Conservation (phyloP, 805 yeast species). For the Yarrowia osloensis region DNA sequence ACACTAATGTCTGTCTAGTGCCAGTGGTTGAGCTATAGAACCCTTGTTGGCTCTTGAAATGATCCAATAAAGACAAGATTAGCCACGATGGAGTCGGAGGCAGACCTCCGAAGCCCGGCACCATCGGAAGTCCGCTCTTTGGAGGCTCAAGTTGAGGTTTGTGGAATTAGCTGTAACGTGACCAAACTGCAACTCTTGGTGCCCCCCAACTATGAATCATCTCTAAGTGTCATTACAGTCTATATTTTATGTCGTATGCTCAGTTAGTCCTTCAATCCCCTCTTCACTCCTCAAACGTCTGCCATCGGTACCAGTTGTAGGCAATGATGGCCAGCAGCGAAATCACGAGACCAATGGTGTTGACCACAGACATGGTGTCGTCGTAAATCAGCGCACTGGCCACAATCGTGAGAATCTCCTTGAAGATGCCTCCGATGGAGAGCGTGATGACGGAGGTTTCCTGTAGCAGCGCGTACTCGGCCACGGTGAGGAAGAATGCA, state of each 20-base stretch:
- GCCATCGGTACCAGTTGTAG: constrained; percentile 58
- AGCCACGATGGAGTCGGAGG: too few relatives aligned
- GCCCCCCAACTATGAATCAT: background rate
- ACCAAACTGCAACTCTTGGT: too few relatives aligned
- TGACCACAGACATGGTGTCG: constrained; percentile 67
- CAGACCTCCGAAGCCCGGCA: too few relatives aligned
- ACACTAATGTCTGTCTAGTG: background rate
- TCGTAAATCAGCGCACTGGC: constrained; percentile 68
- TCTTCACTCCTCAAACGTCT: constrained; percentile 11
- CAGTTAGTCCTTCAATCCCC: background rate
- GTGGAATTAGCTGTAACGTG: too few relatives aligned
- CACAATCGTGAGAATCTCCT: constrained; percentile 83
- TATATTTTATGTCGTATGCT: constrained; percentile 24
- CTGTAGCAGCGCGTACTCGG: constrained; percentile 77
- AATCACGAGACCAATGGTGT: constrained; percentile 69
- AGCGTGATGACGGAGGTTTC: constrained; percentile 83
- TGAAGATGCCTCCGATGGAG: constrained; percentile 89
- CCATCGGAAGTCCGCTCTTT: too few relatives aligned
- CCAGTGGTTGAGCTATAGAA: background rate
- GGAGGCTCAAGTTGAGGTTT: too few relatives aligned
- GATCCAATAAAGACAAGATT: too few relatives aligned
- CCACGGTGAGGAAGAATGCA: constrained; percentile 84
- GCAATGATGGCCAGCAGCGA: constrained; percentile 78
- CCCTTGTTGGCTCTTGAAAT: background rate
- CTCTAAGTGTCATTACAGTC: constrained; percentile 18